Evolutionary conservation across 768 basidiomycete genomes (phyloP).

Genomic region (Cystofilobasidium capitatum): DNA sequence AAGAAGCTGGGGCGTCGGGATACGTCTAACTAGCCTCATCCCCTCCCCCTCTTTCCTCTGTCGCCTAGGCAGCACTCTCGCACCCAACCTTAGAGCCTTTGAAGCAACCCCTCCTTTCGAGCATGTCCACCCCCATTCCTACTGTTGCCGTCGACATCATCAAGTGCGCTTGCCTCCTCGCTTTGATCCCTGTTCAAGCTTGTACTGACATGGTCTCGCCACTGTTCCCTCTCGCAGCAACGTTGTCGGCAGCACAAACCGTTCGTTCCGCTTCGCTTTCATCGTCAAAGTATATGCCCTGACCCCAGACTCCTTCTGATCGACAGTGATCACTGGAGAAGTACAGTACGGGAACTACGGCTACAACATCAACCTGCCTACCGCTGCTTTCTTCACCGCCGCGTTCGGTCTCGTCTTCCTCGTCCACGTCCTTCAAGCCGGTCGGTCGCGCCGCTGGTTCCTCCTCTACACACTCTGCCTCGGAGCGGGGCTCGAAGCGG

Average conservation of each 20-base stretch:
- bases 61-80: too few species aligned
- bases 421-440: slow-evolving; percentile 13
- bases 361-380: not conserved
- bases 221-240: too few species aligned
- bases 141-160: too few species aligned
- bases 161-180: too few species aligned
- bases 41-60: too few species aligned
- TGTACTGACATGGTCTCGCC: too few species aligned
- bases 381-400: not conserved
- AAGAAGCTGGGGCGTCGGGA: too few species aligned
- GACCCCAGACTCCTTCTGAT: not conserved
- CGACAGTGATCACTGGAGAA: not conserved
- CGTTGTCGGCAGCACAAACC: not conserved
- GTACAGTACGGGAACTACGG: not conserved
- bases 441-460: slow-evolving; percentile 13
- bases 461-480: slow-evolving; percentile 11
- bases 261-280: not conserved
- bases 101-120: too few species aligned
- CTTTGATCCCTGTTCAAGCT: too few species aligned
- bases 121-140: too few species aligned
- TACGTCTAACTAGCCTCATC: too few species aligned
- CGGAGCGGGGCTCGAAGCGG: not conserved
- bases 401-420: not conserved
- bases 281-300: not conserved
- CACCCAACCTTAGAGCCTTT: too few species aligned